phyloP scores from a whole-genome alignment of 2,329 filamentous ascomycete genomes.

The Cladosporium sp. region DNA sequence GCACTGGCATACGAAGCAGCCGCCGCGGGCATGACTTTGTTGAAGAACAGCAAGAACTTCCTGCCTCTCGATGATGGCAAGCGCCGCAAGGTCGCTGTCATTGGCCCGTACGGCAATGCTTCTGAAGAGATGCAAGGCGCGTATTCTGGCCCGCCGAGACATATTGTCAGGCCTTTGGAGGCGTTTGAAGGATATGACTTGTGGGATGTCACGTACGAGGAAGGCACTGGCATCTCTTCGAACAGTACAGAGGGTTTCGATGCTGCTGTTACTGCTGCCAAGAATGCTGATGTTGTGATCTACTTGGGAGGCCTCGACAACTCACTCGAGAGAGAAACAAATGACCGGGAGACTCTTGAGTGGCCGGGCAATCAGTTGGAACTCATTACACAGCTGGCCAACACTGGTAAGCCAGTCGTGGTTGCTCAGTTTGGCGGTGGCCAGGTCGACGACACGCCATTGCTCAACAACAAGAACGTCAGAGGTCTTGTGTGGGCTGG shows the following conservation, averaged over 20 bases:
- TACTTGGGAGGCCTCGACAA: constrained; percentile 37
- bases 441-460: constrained; percentile 44
- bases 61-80: constrained; percentile 34
- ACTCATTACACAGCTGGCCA: constrained; percentile 40
- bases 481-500: constrained; percentile 46
- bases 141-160: constrained; percentile 21
- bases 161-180: constrained; percentile 24
- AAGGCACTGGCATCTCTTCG: constrained; percentile 23
- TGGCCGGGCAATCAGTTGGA: constrained; percentile 47
- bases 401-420: constrained; percentile 41
- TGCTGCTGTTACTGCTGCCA: constrained; percentile 23
- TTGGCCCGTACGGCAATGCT: constrained; percentile 58
- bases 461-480: constrained; percentile 42
- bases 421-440: constrained; percentile 42
- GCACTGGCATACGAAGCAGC: constrained; percentile 48
- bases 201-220: constrained; percentile 19
- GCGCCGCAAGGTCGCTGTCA: constrained; percentile 47
- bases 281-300: constrained; percentile 26
- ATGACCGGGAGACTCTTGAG: constrained; percentile 43
- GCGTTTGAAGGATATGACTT: constrained; percentile 22
- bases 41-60: constrained; percentile 52
- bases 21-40: constrained; percentile 45
- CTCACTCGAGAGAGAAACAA: constrained; percentile 43
- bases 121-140: constrained; percentile 55
- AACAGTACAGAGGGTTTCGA: constrained; percentile 23